A percentile compares a stretch with the other conserved stretches of the same genome.
These are phyloP conservation scores for Candida pseudoglaebosa DNA, from an alignment of 805 yeast genomes.

Conservation along the genomic window DNA sequence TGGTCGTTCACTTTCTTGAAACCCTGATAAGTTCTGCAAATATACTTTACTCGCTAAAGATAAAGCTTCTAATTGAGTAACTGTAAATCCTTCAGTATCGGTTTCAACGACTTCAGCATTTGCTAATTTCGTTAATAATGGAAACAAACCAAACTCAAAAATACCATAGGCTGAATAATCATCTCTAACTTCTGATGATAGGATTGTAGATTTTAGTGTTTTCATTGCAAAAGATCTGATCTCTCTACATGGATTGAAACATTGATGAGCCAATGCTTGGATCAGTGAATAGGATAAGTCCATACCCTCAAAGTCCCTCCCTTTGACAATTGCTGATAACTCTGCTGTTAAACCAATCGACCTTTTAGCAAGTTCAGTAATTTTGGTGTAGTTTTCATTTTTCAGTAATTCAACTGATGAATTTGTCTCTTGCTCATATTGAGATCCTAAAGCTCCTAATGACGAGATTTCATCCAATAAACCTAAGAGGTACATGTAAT, in stretches of 20 bases:
- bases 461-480: slow-evolving; percentile 76
- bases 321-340: slow-evolving; percentile 35
- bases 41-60: slow-evolving; percentile 59
- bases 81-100: slow-evolving; percentile 59
- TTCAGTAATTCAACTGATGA: slow-evolving; percentile 34
- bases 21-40: slow-evolving; percentile 28
- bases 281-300: slow-evolving; percentile 55
- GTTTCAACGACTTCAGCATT: slow-evolving; percentile 57
- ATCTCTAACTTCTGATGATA: slow-evolving; percentile 35
- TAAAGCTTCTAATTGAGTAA: slow-evolving; percentile 65
- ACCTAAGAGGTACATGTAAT: slow-evolving; percentile 66
- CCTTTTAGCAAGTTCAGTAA: slow-evolving; percentile 55
- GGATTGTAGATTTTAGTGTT: slow-evolving; percentile 50
- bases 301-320: slow-evolving; percentile 30
- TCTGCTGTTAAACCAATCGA: slow-evolving; percentile 61
- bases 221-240: slow-evolving; percentile 63
- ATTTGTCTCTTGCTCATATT: slow-evolving; percentile 57
- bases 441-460: slow-evolving; percentile 75
- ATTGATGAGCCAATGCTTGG: slow-evolving; percentile 84
- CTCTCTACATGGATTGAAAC: slow-evolving; percentile 83
- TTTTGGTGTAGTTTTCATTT: slow-evolving; percentile 37
- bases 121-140: slow-evolving; percentile 62
- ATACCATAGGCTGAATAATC: slow-evolving; percentile 49
- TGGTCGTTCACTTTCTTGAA: slow-evolving; percentile 19
- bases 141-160: slow-evolving; percentile 72